These are phyloP conservation scores for Leccinellum luteum DNA, from an alignment of 768 basidiomycete genomes.

Conservation along the genomic window DNA sequence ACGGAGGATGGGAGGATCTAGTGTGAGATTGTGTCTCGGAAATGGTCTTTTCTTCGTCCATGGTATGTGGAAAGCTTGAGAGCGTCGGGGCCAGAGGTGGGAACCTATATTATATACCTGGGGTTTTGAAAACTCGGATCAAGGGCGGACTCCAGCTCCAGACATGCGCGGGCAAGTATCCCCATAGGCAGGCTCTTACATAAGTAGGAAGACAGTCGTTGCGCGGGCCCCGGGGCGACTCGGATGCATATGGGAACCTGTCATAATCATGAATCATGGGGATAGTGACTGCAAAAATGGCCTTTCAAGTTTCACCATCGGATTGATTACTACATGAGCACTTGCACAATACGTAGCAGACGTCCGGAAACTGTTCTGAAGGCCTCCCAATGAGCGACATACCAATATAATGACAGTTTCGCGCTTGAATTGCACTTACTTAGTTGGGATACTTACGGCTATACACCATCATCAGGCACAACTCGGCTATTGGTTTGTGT, in stretches of 20 bases:
- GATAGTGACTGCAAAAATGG: not conserved
- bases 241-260: not conserved
- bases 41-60: conserved; percentile 23
- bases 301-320: not conserved
- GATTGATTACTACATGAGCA: not conserved
- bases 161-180: too few relatives aligned
- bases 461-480: too few relatives aligned
- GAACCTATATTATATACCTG: not conserved
- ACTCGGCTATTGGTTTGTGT: too few relatives aligned
- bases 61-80: not conserved
- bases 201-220: too few relatives aligned
- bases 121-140: not conserved
- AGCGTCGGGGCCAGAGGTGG: not conserved
- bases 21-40: not conserved
- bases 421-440: too few relatives aligned
- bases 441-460: too few relatives aligned
- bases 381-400: not conserved
- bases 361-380: not conserved
- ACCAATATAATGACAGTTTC: not conserved
- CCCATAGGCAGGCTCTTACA: too few relatives aligned
- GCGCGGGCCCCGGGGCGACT: not conserved
- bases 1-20: not conserved
- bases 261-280: not conserved
- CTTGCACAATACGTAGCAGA: not conserved
- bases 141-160: not conserved